Percentiles rank a stretch among this genome's conserved stretches.
Evolutionary conservation across 768 basidiomycete species (phyloP).

Genomic region (Lanmaoa rubissima): DNA sequence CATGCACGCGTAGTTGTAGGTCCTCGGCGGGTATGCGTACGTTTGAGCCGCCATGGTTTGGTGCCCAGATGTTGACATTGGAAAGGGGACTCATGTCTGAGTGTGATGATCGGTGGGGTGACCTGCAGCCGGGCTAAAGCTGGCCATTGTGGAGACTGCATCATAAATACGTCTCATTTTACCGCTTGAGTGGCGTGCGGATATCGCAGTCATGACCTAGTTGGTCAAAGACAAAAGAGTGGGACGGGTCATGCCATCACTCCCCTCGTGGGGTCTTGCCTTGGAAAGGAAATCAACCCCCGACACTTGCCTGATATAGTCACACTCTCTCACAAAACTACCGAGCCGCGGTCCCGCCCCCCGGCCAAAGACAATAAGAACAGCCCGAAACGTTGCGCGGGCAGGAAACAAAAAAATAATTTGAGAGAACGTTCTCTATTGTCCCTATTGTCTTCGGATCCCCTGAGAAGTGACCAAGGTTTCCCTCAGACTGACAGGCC

Average conservation of each 20-base stretch:
- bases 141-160: background rate
- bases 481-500: too few species aligned
- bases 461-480: too few species aligned
- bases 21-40: conserved; percentile 14
- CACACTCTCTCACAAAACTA: background rate
- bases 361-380: conserved; percentile 28
- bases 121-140: conserved; percentile 11
- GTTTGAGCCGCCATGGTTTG: background rate
- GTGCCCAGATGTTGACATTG: conserved; percentile 12
- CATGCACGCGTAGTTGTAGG: conserved; percentile 22
- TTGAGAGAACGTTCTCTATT: conserved; percentile 19
- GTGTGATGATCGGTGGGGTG: conserved; percentile 2
- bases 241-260: background rate
- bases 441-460: conserved; percentile 23
- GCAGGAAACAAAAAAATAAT: conserved; percentile 12
- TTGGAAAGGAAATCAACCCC: conserved; percentile 7
- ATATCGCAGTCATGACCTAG: conserved; percentile 8
- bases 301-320: conserved; percentile 4
- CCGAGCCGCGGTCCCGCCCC: background rate
- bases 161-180: conserved; percentile 28
- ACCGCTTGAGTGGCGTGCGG: conserved; percentile 7
- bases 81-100: conserved; percentile 17
- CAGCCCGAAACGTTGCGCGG: conserved; percentile 6
- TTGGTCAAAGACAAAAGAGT: conserved; percentile 33
- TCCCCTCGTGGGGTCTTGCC: background rate